Evolutionary conservation across 2,329 filamentous ascomycete species (phyloP), one percentile per base, ranked within the genome.

Genomic region (Diaporthe ilicicola): DNA sequence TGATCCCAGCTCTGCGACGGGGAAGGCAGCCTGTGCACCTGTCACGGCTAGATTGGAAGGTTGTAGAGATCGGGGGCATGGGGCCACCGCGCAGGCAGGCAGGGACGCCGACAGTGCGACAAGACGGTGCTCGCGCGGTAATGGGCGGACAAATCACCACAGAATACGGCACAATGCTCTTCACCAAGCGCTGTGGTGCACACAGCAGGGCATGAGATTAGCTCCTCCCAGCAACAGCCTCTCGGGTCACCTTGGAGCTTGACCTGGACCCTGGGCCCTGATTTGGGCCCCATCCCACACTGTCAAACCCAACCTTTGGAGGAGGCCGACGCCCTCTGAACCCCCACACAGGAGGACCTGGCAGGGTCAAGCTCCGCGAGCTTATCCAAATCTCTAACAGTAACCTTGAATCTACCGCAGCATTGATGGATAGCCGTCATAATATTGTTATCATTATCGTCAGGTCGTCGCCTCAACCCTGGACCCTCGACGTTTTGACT

Each of bases 341-440:
- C 15, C 3, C 2, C 5, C 12, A 13, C 12, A 5, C 24, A 22
- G 5, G 5, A n/a, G 27, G 22, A 37, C 54, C 13, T 32, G 34
- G 54, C 32, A 37, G 54, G 29, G 19, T 39, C 51, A 68, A 59
- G 53, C 53, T 68, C 59, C 59, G 44, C 44, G 55, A 68, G 66
- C 66, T 68, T 68, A 68, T 51, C 66, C 66, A 55, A 59, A 68
- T 68, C 66, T 68, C 46, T 68, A 68, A 59, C 44, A 17, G 59
- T 64, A 64, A 64, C 59, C 59, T 64, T 64, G 59, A 50, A 34
- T 62, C 42, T 46, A 62, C 56, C 56, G 56, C 42, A 62, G 56
- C 27, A 34, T 48, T 64, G 59, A 64, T 44, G 59, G 42, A 4
- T 42, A 24, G 34, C 27, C 59, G 59, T 62, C 59, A 62, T 62